phyloP scores from a whole-genome alignment of 805 yeast species.

The Starmerella etchellsii region DNA sequence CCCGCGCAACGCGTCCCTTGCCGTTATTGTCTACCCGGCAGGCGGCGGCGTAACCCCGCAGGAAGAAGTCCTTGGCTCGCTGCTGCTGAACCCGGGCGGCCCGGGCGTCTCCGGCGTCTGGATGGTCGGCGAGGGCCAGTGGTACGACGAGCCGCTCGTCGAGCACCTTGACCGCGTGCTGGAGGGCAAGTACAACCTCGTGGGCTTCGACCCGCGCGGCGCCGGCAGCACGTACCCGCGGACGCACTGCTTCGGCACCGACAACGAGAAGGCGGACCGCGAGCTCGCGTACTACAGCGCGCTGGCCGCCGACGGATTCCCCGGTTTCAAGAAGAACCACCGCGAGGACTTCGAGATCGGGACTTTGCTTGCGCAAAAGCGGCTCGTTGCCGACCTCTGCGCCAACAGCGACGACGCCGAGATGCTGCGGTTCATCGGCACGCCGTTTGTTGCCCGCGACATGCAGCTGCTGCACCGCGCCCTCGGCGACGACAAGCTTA shows the following conservation, averaged over 20 bases:
- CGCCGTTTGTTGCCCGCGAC: slow-evolving; percentile 20
- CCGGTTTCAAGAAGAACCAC: slow-evolving; percentile 4
- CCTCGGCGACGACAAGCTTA: slow-evolving; percentile 19
- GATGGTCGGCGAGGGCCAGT: slow-evolving; percentile 1
- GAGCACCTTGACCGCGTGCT: slow-evolving; percentile 7
- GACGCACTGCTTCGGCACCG: slow-evolving; percentile 9
- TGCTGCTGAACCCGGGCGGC: slow-evolving; percentile 21
- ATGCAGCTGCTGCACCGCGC: slow-evolving; percentile 19
- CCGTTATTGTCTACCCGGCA: slow-evolving; percentile 9
- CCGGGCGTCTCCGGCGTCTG: slow-evolving; percentile 21
- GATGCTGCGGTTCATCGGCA: slow-evolving; percentile 13
- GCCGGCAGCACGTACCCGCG: slow-evolving; percentile 17
- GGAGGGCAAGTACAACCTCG: slow-evolving; percentile 15
- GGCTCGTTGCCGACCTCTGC: slow-evolving; percentile 14
- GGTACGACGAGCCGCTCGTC: slow-evolving; percentile 3
- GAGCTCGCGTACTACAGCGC: neutral
- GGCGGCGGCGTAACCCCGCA: slow-evolving; percentile 10
- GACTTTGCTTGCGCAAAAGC: slow-evolving; percentile 6
- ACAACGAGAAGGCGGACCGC: neutral
- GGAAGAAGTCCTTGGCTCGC: slow-evolving; percentile 15
- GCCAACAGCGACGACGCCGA: slow-evolving; percentile 7
- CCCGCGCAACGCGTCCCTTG: slow-evolving; percentile 9
- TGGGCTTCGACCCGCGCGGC: slow-evolving; percentile 22
- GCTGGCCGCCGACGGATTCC: slow-evolving; percentile 2
- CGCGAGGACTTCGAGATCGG: slow-evolving; percentile 11